These are phyloP conservation scores for Blechomonas ayalai DNA, from an alignment of 208 protist species.

Conservation along the genomic window DNA sequence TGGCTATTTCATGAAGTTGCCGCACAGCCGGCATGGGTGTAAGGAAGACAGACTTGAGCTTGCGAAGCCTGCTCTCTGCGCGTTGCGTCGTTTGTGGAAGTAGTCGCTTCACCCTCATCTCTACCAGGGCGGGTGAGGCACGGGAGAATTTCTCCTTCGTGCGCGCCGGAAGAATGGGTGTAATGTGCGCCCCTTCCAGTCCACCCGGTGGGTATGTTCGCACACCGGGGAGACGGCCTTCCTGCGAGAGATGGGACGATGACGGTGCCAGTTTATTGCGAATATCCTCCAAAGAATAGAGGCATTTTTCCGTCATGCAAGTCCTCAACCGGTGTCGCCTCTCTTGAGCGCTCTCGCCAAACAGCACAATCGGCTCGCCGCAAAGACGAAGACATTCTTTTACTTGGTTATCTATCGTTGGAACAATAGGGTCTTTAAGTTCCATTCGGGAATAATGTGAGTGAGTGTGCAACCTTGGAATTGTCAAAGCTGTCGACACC, in stretches of 20 bases:
- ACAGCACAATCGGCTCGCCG: constrained; percentile 15
- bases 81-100: constrained; percentile 39
- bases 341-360: constrained; percentile 10
- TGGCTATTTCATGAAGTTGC: constrained; percentile 19
- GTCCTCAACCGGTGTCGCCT: constrained; percentile 11
- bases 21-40: constrained; percentile 15
- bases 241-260: too few species aligned
- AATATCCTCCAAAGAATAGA: constrained; percentile 7
- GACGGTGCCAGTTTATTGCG: not conserved
- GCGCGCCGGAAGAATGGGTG: not conserved
- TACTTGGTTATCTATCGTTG: constrained; percentile 13
- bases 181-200: constrained; percentile 2
- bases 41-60: constrained; percentile 56
- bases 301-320: constrained; percentile 15
- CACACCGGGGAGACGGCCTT: too few species aligned
- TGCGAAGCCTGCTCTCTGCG: constrained; percentile 30
- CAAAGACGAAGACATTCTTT: constrained; percentile 9
- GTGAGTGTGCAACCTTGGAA: too few species aligned
- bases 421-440: constrained; percentile 16
- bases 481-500: too few species aligned
- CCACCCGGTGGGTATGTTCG: too few species aligned
- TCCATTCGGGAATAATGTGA: too few species aligned
- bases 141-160: constrained; percentile 9
- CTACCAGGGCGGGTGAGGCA: constrained; percentile 28
- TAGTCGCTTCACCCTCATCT: constrained; percentile 30